Base-by-base conservation (phyloP, 2,329 filamentous ascomycete genomes). In the Venturia asperata region DNA sequence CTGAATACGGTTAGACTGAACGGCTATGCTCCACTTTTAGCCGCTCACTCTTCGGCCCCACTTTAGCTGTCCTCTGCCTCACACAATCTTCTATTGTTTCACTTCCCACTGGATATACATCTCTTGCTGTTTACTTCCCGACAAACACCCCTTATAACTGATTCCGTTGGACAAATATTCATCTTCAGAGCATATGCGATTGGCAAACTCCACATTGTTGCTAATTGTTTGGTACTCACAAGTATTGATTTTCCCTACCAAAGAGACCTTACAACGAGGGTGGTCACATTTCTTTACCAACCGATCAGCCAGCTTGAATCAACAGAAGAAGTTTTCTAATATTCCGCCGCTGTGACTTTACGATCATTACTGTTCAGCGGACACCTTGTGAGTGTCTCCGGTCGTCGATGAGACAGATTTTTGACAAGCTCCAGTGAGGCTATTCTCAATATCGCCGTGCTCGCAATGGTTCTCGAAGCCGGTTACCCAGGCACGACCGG, bases 401-500 rank as follows among this genome's bases (percentile, higher is more conserved):
- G 11, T 41, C 39, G 2, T 41, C 39, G 39, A 5, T 41, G 39
- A 4, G 11, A 9, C 39, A 41, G 10, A 41, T 2, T 3, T 2
- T 41, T 41, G 39, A 41, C 30, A 34, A 6, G 15, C 39, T 41
- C 15, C 39, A 15, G 15, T 2, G 39, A 41, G 39, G 39, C 39
- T 41, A 41, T 3, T 13, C 7, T 49, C 45, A 2, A 7, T n/a
- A 21, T 15, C 17, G 37, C 37, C 37, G 15, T 24, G 13, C 27
- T n/a, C 63, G 68, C 19, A 19, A 76, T 76, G 74, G 74, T 75
- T 15, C 71, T 80, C 62, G 74, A 79, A 72, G 76, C 78, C 37
- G 78, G 79, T 63, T 79, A 80, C 66, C 72, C 77, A 13, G 73
- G 74, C 68, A 78, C 77, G 0, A 74, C 71, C 24, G 77, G 77